phyloP scores from a whole-genome alignment of 2,329 filamentous ascomycete genomes.

The Ilyonectria sp. region DNA sequence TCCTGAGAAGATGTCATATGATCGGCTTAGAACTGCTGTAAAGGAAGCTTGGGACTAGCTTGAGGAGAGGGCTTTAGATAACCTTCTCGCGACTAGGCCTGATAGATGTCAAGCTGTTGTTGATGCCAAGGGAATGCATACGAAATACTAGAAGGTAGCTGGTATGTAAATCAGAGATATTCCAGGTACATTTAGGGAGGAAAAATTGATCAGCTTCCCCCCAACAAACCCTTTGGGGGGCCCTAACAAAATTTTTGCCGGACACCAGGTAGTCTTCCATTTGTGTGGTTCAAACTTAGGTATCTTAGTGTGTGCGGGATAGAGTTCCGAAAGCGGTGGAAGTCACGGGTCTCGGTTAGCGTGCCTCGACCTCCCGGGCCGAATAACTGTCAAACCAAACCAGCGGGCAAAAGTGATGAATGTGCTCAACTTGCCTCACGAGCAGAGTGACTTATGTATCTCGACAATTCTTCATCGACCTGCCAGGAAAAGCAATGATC shows the following conservation, averaged over 20 bases:
- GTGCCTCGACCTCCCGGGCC: not conserved
- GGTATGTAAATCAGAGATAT: not conserved
- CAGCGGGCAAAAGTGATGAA: no score
- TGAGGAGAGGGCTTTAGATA: not conserved
- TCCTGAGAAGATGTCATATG: not conserved
- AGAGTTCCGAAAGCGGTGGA: not conserved
- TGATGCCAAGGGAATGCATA: not conserved
- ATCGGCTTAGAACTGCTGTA: not conserved
- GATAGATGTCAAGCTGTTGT: not conserved
- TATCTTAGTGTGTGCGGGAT: not conserved
- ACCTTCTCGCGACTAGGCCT: not conserved
- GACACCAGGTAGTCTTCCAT: not conserved
- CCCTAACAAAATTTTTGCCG: not conserved
- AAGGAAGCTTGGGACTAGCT: not conserved
- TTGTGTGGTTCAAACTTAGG: not conserved
- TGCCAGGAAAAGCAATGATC: not conserved
- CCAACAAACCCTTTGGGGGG: not conserved
- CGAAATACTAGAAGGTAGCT: not conserved
- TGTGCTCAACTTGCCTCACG: no score
- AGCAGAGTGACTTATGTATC: no score
- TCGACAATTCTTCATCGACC: not conserved
- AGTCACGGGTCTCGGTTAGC: not conserved
- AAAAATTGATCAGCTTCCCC: not conserved
- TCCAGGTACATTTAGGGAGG: not conserved
- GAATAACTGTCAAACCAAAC: no score